phyloP scores from a whole-genome alignment of 2,329 filamentous ascomycete genomes.

The Hirsutella thompsonii region DNA sequence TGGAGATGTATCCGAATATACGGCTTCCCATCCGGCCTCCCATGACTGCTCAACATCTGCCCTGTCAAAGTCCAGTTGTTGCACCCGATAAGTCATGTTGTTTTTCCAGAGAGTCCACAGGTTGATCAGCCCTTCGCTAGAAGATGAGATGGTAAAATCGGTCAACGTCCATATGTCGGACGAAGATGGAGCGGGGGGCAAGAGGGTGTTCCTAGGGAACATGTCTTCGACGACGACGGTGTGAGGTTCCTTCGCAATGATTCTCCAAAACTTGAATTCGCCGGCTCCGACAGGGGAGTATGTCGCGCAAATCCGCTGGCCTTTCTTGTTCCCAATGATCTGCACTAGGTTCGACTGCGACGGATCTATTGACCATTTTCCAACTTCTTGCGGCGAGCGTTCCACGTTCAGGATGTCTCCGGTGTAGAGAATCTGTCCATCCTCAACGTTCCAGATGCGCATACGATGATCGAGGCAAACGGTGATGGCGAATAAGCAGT shows the following conservation, averaged over 20 bases:
- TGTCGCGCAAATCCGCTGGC: constrained; percentile 52
- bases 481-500: constrained; percentile 52
- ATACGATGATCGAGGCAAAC: constrained; percentile 82
- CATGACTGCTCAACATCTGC: constrained; percentile 50
- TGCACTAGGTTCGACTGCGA: constrained; percentile 65
- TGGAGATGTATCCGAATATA: constrained; percentile 45
- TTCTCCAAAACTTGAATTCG: constrained; percentile 87
- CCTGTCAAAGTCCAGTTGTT: constrained; percentile 60
- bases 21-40: constrained; percentile 56
- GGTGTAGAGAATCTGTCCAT: constrained; percentile 62
- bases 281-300: constrained; percentile 81
- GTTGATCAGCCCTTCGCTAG: constrained; percentile 39
- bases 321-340: constrained; percentile 46
- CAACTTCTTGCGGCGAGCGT: constrained; percentile 51
- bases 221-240: constrained; percentile 56
- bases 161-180: constrained; percentile 70
- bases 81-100: constrained; percentile 64
- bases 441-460: constrained; percentile 79
- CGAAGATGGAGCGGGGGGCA: constrained; percentile 56
- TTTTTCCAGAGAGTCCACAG: constrained; percentile 79
- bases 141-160: constrained; percentile 55
- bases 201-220: constrained; percentile 45
- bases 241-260: constrained; percentile 53
- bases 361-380: constrained; percentile 69
- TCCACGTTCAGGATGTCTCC: constrained; percentile 65